A percentile compares a stretch with the other conserved stretches of the same genome.
Conservation (phyloP, 768 basidiomycete species). For the Pisolithus sp. region DNA sequence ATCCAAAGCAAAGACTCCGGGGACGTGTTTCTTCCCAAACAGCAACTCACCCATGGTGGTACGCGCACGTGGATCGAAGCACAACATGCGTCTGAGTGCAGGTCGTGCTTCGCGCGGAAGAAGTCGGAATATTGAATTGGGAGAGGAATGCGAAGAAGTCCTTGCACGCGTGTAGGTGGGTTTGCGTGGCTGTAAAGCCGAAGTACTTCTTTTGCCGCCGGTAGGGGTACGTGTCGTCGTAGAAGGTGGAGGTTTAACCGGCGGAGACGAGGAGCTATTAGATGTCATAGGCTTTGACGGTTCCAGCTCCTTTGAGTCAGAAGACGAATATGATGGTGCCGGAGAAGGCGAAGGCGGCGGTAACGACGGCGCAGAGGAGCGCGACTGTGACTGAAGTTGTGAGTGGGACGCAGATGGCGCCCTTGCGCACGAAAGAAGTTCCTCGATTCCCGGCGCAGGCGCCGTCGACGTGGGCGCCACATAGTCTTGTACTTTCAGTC, state of each 20-base stretch:
- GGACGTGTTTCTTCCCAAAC: constrained; percentile 69
- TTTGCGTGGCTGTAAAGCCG: constrained; percentile 56
- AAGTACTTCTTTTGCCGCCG: background rate
- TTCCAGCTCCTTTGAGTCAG: background rate
- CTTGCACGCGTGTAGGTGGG: constrained; percentile 14
- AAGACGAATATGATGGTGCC: background rate
- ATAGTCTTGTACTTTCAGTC: constrained; percentile 2
- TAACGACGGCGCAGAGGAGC: background rate
- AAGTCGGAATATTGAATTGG: constrained; percentile 91
- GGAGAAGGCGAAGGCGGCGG: background rate
- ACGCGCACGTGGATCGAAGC: constrained; percentile 79
- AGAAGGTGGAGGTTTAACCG: background rate
- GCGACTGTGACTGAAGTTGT: background rate
- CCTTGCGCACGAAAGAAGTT: background rate
- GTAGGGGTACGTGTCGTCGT: background rate
- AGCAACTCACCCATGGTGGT: constrained; percentile 92
- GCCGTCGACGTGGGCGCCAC: background rate
- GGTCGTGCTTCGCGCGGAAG: constrained; percentile 89
- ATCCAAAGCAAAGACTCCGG: constrained; percentile 49
- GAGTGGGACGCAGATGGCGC: background rate
- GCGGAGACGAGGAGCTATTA: background rate
- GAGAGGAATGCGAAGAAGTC: constrained; percentile 20
- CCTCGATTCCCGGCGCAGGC: constrained; percentile 3
- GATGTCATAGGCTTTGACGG: background rate
- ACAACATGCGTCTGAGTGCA: constrained; percentile 89